A percentile compares a stretch with the other conserved stretches of the same genome.
phyloP scores from a whole-genome alignment of 2,329 filamentous ascomycete genomes.

The Phyllosticta citrichinensis region DNA sequence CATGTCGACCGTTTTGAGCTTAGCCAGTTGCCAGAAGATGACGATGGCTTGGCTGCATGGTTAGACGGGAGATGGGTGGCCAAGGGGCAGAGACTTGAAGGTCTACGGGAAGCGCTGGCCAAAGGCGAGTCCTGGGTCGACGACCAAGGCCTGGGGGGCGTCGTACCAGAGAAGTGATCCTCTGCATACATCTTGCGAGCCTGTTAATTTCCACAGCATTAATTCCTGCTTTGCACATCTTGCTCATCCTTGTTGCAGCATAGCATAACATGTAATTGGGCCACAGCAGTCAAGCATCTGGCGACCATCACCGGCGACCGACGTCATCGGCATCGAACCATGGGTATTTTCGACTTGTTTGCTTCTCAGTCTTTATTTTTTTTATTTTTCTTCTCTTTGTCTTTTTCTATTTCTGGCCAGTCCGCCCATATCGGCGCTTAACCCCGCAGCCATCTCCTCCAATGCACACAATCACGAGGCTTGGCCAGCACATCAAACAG shows the following conservation, averaged over 20 bases:
- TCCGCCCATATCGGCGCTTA: background rate
- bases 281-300: background rate
- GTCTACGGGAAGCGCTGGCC: slow-evolving; percentile 13
- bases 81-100: slow-evolving; percentile 25
- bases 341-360: background rate
- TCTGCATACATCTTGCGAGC: background rate
- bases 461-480: background rate
- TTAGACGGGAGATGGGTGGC: slow-evolving; percentile 26
- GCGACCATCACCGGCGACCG: too few relatives aligned
- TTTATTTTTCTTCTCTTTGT: background rate
- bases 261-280: background rate
- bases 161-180: background rate
- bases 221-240: background rate
- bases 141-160: background rate
- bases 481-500: background rate
- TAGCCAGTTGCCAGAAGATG: slow-evolving; percentile 17
- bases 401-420: background rate
- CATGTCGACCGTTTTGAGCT: slow-evolving; percentile 24
- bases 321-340: background rate
- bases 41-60: slow-evolving; percentile 24
- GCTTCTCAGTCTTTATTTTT: background rate
- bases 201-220: background rate
- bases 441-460: background rate
- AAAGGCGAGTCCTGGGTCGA: slow-evolving; percentile 1
- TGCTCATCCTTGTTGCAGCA: background rate